Evolutionary conservation across 257 asterid species (phyloP), one percentile per base, ranked within the genome.

Genomic region (Parsonsia alboflavescens): DNA sequence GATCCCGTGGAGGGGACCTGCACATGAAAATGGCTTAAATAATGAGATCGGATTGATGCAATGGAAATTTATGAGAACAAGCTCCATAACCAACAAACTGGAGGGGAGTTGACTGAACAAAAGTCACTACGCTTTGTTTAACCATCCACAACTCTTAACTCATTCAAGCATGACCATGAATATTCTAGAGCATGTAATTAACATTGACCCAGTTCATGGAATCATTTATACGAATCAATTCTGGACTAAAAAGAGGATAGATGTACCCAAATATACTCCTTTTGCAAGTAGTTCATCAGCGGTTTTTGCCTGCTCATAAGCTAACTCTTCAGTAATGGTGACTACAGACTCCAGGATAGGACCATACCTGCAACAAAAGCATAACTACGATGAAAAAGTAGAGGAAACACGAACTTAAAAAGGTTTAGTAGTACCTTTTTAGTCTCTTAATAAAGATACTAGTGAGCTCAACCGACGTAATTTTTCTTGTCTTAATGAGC

Each of bases 1-100:
- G 75, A 94, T 92, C 71, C 99, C 98, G 76, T 94, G 99, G 58
- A 94, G 96, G 28, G 93, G 97, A 73, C 99, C 98, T 91, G 79
- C 56, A 30, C 36, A 52, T 59, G 36, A 0, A 56, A 75, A 70
- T 3, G 39, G 39, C 39, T 33, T 33, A 1, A 33, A 33, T 12
- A 68, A 44, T 44, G 42, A 63, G 44, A 16, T 36, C 24, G 22
- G 73, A 41, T 22, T 6, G 12, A 22, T 0, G 21, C 3, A 67
- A 46, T 48, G 6, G 11, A 62, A 26, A 16, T 30, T 49, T 49
- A 26, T 28, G 22, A 68, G n/a, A 48, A 26, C 58, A 45, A 26
- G 58, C 24, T 26, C 33, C 10, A 2, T 39, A 49, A 7, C 6
- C 17, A 70, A 48, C 3, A 45, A 70, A 28, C n/a, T 3, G 11